Base-by-base conservation (phyloP, 768 basidiomycete species). In the Infundibulicybe gibba region DNA sequence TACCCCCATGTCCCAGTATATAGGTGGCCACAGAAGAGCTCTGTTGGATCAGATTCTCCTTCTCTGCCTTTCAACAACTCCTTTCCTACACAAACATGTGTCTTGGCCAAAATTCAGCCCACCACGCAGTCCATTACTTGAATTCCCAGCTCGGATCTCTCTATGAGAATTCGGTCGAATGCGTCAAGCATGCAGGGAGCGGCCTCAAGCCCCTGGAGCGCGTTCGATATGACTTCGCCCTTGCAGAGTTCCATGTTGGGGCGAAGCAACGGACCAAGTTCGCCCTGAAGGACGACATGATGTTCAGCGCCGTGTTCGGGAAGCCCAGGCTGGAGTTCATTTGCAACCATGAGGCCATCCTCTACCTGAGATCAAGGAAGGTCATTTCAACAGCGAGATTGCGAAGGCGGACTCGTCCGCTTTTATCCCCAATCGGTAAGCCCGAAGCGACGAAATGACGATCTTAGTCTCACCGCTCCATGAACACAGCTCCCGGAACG, bases 331-430 rank as follows among this genome's bases (percentile, higher is more conserved):
- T 59, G 20, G 49, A 57, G 34, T 52, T 59, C 47, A 59, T 58
- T 43, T 58, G 57, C 48, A 58, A 58, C 46, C 57, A 58, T 47
- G 57, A 59, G 35, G 47, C 44, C 13, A 49, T 53, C 16, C 47
- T 59, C 16, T 37, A 47, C 40, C 21, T 59, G 39, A 53, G 14
- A 21, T 59, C 14, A 38, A 53, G 30, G 40, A 31, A 12, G 58
- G 56, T 32, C 56, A 57, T 20, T 41, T 53, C 43, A 57, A 51
- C 41, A 45, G 30, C 44, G 53, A 49, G 31, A 43, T 21, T 11
- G 42, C 34, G 16, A 53, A 51, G 15, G 30, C 43, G 19, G 40
- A 43, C 25, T 32, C 35, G 44, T 44, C 32, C 8, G 47, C 41
- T 31, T 48, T 43, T 31, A 41, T 33, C 17, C 25, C 17, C 30